These are phyloP conservation scores for Coemansia sp. DNA, from an alignment of 192 early-diverging fungal genomes.

Conservation along the genomic window DNA sequence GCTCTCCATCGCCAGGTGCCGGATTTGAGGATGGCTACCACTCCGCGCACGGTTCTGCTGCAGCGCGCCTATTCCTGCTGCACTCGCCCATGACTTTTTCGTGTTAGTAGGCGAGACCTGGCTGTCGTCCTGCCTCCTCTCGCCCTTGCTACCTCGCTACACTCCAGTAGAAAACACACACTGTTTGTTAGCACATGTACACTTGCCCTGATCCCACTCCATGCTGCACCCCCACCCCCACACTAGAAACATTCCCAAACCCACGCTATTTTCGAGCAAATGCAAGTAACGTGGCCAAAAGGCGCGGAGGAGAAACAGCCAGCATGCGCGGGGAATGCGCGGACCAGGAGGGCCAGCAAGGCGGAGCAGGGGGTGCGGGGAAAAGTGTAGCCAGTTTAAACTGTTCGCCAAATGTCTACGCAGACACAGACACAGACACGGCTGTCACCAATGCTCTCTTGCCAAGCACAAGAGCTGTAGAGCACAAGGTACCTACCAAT, in stretches of 20 bases:
- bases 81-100: slow-evolving; percentile 38
- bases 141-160: slow-evolving; percentile 44
- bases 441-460: no score
- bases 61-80: slow-evolving; percentile 29
- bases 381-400: neutral
- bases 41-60: slow-evolving; percentile 40
- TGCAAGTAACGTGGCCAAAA: neutral
- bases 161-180: slow-evolving; percentile 8
- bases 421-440: slow-evolving; percentile 4
- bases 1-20: slow-evolving; percentile 57
- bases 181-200: slow-evolving; percentile 10
- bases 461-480: neutral
- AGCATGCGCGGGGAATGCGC: neutral
- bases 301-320: slow-evolving; percentile 9
- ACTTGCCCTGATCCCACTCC: neutral
- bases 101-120: slow-evolving; percentile 18
- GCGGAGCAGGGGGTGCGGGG: neutral
- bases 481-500: slow-evolving; percentile 17
- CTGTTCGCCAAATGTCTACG: neutral
- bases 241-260: slow-evolving; percentile 11
- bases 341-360: slow-evolving; percentile 9
- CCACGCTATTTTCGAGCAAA: slow-evolving; percentile 5
- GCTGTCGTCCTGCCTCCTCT: slow-evolving; percentile 34
- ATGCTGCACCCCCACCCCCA: slow-evolving; percentile 1
- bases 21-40: slow-evolving; percentile 55